phyloP scores from a whole-genome alignment of 768 basidiomycete genomes.

The Hygrocybe coccinea region DNA sequence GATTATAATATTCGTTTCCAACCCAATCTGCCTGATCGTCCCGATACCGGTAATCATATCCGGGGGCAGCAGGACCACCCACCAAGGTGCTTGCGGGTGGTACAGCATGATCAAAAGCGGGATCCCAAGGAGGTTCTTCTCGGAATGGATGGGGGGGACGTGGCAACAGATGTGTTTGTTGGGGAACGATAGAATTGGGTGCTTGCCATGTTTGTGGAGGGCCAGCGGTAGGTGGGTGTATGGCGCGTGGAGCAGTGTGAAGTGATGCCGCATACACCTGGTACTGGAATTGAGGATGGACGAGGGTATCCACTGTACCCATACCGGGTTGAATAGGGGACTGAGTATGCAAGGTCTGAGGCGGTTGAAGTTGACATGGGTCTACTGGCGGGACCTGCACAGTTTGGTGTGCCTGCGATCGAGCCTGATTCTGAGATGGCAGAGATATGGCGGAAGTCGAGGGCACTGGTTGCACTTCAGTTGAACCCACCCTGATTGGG shows the following conservation, averaged over 20 bases:
- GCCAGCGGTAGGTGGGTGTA: constrained; percentile 44
- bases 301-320: constrained; percentile 30
- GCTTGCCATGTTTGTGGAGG: constrained; percentile 65
- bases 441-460: constrained; percentile 4
- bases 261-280: constrained; percentile 35
- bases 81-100: constrained; percentile 45
- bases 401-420: background rate
- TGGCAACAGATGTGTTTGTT: constrained; percentile 57
- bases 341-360: constrained; percentile 15
- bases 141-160: constrained; percentile 46
- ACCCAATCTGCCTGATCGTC: constrained; percentile 55
- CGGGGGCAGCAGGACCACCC: constrained; percentile 36
- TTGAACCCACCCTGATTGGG: constrained; percentile 7
- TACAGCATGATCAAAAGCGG: constrained; percentile 42
- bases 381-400: background rate
- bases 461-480: background rate
- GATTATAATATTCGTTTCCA: constrained; percentile 52
- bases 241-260: constrained; percentile 36
- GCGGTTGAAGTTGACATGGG: constrained; percentile 26
- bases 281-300: constrained; percentile 37
- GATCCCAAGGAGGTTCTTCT: constrained; percentile 50
- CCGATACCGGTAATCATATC: constrained; percentile 59
- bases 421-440: constrained; percentile 12
- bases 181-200: constrained; percentile 54
- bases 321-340: constrained; percentile 17